Conservation (phyloP, 2,329 filamentous ascomycete genomes). For the Lasiodiplodia sp. region DNA sequence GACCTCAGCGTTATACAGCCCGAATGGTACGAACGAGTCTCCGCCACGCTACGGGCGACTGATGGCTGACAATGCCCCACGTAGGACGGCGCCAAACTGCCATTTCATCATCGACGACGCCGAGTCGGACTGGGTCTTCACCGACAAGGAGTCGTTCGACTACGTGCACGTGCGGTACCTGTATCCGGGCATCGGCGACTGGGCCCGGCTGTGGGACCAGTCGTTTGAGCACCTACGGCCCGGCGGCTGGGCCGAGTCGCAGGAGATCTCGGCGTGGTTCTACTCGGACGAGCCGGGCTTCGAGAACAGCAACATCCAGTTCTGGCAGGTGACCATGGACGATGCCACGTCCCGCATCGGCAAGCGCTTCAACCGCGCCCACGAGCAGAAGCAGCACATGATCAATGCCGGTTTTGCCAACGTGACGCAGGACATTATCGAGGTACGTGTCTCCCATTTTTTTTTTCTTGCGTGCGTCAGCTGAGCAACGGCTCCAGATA, state of each 20-base stretch:
- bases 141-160: slow-evolving; percentile 42
- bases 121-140: slow-evolving; percentile 50
- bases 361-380: slow-evolving; percentile 31
- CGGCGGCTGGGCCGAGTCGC: slow-evolving; percentile 26
- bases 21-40: slow-evolving; percentile 41
- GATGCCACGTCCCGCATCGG: slow-evolving; percentile 27
- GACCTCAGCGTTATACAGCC: slow-evolving; percentile 61
- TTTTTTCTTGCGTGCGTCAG: too few relatives aligned
- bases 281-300: slow-evolving; percentile 23
- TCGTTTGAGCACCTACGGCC: slow-evolving; percentile 21
- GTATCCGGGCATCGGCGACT: slow-evolving; percentile 20
- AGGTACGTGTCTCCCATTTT: slow-evolving; percentile 34
- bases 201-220: slow-evolving; percentile 21
- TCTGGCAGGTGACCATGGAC: slow-evolving; percentile 3
- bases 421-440: slow-evolving; percentile 43
- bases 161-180: slow-evolving; percentile 48
- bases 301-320: slow-evolving; percentile 13
- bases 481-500: background rate
- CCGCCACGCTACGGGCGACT: slow-evolving; percentile 30
- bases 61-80: background rate
- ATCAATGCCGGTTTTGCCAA: slow-evolving; percentile 43
- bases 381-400: slow-evolving; percentile 33
- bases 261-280: slow-evolving; percentile 25
- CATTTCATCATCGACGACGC: slow-evolving; percentile 58
- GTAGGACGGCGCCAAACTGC: slow-evolving; percentile 56